Base-by-base conservation (phyloP, 2,329 filamentous ascomycete species). In the Colletotrichum gigasporum region DNA sequence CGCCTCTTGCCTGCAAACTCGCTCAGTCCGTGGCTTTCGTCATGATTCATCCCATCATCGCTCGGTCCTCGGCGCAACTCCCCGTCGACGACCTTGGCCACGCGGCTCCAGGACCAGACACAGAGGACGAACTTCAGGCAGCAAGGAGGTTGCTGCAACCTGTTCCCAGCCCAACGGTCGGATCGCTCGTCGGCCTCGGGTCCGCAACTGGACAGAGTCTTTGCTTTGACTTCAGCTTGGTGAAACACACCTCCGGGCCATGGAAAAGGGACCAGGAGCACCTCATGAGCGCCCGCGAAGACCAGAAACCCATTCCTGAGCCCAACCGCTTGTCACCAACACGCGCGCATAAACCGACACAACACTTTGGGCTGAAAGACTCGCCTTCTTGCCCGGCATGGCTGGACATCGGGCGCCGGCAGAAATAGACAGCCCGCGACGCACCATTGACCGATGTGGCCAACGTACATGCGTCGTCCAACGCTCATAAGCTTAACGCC, bases 241-340 rank as follows among this genome's bases (percentile, higher is more conserved):
- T 57, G 55, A 64, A 60, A 60, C 55, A 45, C 26, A 22, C 30
- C 16, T 24, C 34, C 24, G 41, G 28, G 14, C 22, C 20, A 18
- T 20, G 41, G 24, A 22, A 10, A 44, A 34, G 20, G 8, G n/a
- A 22, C 34, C 12, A 12, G 53, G 54, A 47, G 34, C 34, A 11
- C 47, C 18, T 47, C 26, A 11, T 12, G 16, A 22, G 14, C 55
- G 39, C 37, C 26, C 18, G 22, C 41, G 22, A 37, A 14, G 14
- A 34, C 30, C 5, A n/a, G 14, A 45, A 30, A 20, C n/a, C 24
- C 22, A 26, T 44, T 39, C 39, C n/a, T 34, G 12, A 7, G 30
- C 12, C 30, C 20, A 28, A 11, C 26, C 39, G 41, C 5, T 37
- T 30, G 18, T 51, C 24, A 20, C 22, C 9, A n/a, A n/a, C n/a